Conservation (phyloP, 257 asterid species). For the Solanum sitiens region DNA sequence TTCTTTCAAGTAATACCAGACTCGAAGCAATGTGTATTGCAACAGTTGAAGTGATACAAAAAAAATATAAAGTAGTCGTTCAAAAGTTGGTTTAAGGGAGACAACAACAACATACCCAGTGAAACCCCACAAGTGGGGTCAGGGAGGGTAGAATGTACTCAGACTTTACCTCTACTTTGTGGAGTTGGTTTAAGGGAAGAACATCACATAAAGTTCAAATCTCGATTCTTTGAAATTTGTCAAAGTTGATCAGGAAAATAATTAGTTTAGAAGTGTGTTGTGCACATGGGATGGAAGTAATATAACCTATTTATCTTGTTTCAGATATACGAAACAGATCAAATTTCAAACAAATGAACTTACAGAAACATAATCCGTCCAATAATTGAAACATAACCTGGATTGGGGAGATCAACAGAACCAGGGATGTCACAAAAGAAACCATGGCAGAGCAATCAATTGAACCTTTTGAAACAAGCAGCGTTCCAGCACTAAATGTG, state of each 20-base stretch:
- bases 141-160: not conserved
- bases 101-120: not conserved
- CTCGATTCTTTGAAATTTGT: not conserved
- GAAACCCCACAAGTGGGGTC: not conserved
- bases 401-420: conserved; percentile 76
- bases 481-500: conserved; percentile 43
- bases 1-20: not conserved
- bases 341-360: not conserved
- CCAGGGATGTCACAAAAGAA: conserved; percentile 71
- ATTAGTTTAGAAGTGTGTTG: not conserved
- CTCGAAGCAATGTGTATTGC: not conserved
- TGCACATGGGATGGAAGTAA: not conserved
- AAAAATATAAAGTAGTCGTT: not conserved
- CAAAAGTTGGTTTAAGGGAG: not conserved
- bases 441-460: conserved; percentile 40
- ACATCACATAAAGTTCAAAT: not conserved
- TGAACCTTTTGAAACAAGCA: conserved; percentile 52
- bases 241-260: not conserved
- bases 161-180: not conserved
- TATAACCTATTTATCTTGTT: not conserved
- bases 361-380: not conserved
- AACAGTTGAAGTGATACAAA: not conserved
- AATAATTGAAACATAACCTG: conserved; percentile 38
- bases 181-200: not conserved
- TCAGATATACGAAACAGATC: not conserved